Evolutionary conservation across 176 grass and related monocot genomes (phyloP), one percentile per base, ranked within the genome.

Genomic region (Secale cereale): DNA sequence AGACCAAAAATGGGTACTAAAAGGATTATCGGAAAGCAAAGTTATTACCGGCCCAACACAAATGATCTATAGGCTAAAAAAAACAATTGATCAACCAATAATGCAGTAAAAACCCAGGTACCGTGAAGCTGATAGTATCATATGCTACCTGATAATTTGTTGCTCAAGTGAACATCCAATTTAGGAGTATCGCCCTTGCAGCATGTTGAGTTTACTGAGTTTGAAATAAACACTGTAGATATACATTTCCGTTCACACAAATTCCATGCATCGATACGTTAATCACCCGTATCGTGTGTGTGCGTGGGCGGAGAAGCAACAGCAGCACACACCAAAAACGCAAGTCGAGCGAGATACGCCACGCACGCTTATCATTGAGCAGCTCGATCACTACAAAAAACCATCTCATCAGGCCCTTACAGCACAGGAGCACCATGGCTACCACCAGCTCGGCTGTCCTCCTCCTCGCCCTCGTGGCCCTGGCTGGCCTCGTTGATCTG

Each of bases 21-120:
- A 72, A 8, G 2, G 37, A 33, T 33, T 5, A 33, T 33, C 32
- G 32, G 32, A 33, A 33, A 33, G 32, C 32, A 33, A 33, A 33
- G 6, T 33, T 33, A 33, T 33, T 33, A 33, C 32, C 32, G 32
- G 32, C 32, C 2, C 32, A 33, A 33, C 32, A 4, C 32, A 33
- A 33, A 2, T n/a, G n/a, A 7, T 39, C 37, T 7, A 39, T 17
- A 80, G 48, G 57, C 92, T 95, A 39, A 9, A 39, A 10, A 39
- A 8, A 39, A 8, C 37, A n/a, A n/a, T n/a, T n/a, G n/a, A n/a
- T n/a, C n/a, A n/a, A n/a, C 8, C 37, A 39, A 8, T 0, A 93
- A 95, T 64, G 96, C 87, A 76, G 93, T 91, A 86, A 86, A 98
- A 98, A 63, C 96, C 96, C 6, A 98, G 83, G 85, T 98, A 98